Evolutionary conservation across 257 asterid genomes (phyloP).

Genomic region (Solanum virginianum): DNA sequence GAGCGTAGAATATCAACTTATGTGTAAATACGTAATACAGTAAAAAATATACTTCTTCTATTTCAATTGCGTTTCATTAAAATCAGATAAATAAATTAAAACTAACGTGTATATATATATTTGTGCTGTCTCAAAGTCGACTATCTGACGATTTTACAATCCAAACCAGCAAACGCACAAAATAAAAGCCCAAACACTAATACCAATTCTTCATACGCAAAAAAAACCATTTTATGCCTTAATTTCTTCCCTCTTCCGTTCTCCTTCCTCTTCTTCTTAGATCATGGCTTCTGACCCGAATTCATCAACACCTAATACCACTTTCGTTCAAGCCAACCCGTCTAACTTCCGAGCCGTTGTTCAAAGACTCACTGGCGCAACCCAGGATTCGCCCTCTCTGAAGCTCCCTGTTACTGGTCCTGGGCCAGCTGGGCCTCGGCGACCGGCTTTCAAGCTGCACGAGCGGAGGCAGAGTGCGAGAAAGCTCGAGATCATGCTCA

Average conservation of each 20-base stretch:
- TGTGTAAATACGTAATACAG: background rate
- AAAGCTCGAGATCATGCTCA: slow-evolving; percentile 65
- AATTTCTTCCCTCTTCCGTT: slow-evolving; percentile 4
- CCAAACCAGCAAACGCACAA: background rate
- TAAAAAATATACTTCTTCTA: background rate
- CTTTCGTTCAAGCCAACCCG: slow-evolving; percentile 76
- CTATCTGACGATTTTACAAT: background rate
- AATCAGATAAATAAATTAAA: too few relatives aligned
- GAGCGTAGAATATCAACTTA: background rate
- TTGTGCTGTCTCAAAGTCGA: background rate
- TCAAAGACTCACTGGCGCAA: slow-evolving; percentile 61
- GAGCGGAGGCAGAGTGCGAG: slow-evolving; percentile 54
- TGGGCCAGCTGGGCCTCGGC: slow-evolving; percentile 24
- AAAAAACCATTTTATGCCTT: background rate
- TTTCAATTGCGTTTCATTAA: too few relatives aligned
- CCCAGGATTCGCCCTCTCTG: background rate
- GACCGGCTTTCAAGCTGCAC: slow-evolving; percentile 55
- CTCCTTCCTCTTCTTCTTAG: slow-evolving; percentile 4
- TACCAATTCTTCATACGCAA: background rate
- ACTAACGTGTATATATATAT: background rate
- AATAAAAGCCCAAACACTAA: background rate
- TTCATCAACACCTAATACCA: slow-evolving; percentile 24
- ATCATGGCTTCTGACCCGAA: background rate
- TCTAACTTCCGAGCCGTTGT: slow-evolving; percentile 76
- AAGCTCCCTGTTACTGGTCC: background rate